Conservation (phyloP, 2,329 filamentous ascomycete species). For the Stromatinia cepivora region DNA sequence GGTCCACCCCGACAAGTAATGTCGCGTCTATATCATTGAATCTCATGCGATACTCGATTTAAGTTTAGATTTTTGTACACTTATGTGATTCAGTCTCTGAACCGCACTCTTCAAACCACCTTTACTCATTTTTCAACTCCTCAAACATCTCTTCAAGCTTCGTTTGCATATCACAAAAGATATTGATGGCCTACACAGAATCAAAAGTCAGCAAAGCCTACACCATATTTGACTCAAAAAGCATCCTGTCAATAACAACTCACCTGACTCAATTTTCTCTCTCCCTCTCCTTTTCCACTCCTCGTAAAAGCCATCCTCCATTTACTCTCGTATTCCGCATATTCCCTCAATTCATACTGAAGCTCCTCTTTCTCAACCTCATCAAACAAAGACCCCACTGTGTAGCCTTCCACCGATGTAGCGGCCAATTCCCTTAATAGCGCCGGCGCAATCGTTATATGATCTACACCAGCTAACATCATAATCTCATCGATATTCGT, state of each 20-base stretch:
- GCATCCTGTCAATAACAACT: conserved; percentile 21
- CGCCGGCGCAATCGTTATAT: conserved; percentile 58
- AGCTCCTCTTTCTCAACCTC: neutral
- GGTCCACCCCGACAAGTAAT: too few relatives aligned
- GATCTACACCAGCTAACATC: conserved; percentile 55
- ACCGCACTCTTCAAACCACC: neutral
- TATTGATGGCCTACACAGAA: conserved; percentile 52
- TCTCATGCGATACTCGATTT: too few relatives aligned
- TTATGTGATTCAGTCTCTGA: too few relatives aligned
- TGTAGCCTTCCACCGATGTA: conserved; percentile 23
- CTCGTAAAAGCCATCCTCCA: conserved; percentile 55
- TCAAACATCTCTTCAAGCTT: conserved; percentile 46
- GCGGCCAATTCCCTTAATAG: conserved; percentile 44
- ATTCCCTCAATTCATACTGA: conserved; percentile 24
- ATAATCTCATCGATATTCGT: conserved; percentile 60
- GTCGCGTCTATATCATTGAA: too few relatives aligned
- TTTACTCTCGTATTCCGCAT: conserved; percentile 46
- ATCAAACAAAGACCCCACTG: conserved; percentile 32
- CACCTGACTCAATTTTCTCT: conserved; percentile 51
- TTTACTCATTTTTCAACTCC: conserved; percentile 42
- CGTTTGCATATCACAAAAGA: conserved; percentile 57
- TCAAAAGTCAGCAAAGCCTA: neutral
- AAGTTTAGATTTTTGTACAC: too few relatives aligned
- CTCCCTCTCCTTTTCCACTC: conserved; percentile 48
- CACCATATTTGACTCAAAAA: too few relatives aligned